A percentile compares a stretch with the other conserved stretches of the same genome.
phyloP scores from a whole-genome alignment of 192 early-diverging fungal species.

The Mortierella antarctica region DNA sequence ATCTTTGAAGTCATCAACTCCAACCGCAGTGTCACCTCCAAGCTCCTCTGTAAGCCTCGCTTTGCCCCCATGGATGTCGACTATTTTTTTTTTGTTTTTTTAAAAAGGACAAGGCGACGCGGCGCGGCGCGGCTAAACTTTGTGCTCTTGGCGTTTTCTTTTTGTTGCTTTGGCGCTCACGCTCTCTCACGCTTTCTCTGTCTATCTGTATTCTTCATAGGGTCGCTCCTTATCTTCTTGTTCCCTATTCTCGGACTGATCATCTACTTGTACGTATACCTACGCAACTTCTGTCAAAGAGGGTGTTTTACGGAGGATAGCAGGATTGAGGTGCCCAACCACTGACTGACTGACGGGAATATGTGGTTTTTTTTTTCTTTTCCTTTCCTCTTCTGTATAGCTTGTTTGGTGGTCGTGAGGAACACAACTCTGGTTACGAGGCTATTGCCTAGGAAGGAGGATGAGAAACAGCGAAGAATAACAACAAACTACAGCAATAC shows the following conservation, averaged over 20 bases:
- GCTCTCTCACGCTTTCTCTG: neutral
- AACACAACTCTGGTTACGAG: slow-evolving; percentile 38
- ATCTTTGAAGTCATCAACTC: slow-evolving; percentile 69
- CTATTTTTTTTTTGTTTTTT: neutral
- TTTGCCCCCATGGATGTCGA: neutral
- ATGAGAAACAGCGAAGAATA: too few species aligned
- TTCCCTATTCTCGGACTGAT: slow-evolving; percentile 70
- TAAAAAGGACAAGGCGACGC: neutral
- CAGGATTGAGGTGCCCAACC: neutral
- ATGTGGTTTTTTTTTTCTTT: slow-evolving; percentile 1
- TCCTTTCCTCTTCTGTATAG: neutral
- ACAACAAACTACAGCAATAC: too few species aligned
- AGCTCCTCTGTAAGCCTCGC: slow-evolving; percentile 55
- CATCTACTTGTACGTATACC: slow-evolving; percentile 68
- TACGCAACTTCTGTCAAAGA: neutral
- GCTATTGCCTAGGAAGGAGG: slow-evolving; percentile 9
- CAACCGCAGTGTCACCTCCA: slow-evolving; percentile 56
- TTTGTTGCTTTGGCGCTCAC: neutral
- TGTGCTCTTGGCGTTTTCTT: neutral
- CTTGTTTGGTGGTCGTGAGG: slow-evolving; percentile 41
- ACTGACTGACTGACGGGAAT: slow-evolving; percentile 2
- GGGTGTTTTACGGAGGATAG: neutral
- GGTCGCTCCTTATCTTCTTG: slow-evolving; percentile 69
- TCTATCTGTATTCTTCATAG: slow-evolving; percentile 2
- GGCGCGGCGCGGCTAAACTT: neutral